Evolutionary conservation across 1,284 basidiomycete genomes (phyloP).

Genomic region (Amylostereum areolatum): DNA sequence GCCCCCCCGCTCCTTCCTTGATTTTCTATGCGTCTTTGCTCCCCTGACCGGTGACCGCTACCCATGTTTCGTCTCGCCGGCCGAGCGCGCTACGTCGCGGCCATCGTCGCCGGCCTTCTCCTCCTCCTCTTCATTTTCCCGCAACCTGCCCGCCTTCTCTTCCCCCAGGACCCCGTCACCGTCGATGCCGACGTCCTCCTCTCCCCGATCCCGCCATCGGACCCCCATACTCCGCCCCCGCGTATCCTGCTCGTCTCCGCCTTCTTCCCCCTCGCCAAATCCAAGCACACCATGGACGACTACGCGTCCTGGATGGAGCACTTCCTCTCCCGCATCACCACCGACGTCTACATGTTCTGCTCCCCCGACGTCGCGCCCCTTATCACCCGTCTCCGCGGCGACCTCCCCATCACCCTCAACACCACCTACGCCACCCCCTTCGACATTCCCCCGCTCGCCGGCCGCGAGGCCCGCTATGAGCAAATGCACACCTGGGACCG

Average conservation of each 20-base stretch:
- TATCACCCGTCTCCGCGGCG: slow-evolving; percentile 24
- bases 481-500: slow-evolving; percentile 38
- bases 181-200: too few species aligned
- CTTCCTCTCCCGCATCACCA: slow-evolving; percentile 31
- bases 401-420: slow-evolving; percentile 35
- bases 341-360: slow-evolving; percentile 48
- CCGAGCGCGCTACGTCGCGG: too few species aligned
- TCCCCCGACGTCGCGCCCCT: slow-evolving; percentile 31
- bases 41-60: too few species aligned
- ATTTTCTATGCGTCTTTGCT: too few species aligned
- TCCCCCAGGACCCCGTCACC: too few species aligned
- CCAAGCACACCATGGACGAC: slow-evolving; percentile 35
- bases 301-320: slow-evolving; percentile 8
- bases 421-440: slow-evolving; percentile 40
- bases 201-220: too few species aligned
- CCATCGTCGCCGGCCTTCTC: too few species aligned
- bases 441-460: slow-evolving; percentile 37
- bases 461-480: slow-evolving; percentile 27
- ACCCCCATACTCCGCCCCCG: too few species aligned
- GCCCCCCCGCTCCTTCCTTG: too few species aligned
- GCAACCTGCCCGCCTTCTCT: too few species aligned
- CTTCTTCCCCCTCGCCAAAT: slow-evolving; percentile 41
- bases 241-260: slow-evolving; percentile 45
- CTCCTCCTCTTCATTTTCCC: too few species aligned
- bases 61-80: too few species aligned